These are phyloP conservation scores for Neoboletus subvelutipes DNA, from an alignment of 768 basidiomycete genomes.

Conservation along the genomic window DNA sequence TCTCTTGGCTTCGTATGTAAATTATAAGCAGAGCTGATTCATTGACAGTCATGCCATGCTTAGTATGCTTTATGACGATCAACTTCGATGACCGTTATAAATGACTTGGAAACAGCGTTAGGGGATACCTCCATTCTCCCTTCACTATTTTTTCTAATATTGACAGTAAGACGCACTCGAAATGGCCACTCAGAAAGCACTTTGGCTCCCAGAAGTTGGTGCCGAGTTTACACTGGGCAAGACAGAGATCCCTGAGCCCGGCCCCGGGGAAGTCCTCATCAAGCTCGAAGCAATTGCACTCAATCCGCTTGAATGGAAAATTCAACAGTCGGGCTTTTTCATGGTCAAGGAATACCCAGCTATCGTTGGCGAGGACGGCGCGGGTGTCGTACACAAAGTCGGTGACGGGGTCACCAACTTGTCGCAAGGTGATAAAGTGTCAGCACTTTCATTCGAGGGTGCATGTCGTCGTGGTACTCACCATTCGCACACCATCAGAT, in stretches of 20 bases:
- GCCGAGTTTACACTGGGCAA: slow-evolving; percentile 6
- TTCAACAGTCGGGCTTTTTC: slow-evolving; percentile 4
- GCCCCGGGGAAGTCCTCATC: slow-evolving; percentile 43
- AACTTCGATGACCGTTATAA: neutral
- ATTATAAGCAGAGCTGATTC: neutral
- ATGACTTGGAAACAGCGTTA: neutral
- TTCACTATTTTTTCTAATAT: too few relatives aligned
- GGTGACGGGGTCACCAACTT: slow-evolving; percentile 37
- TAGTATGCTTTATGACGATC: neutral
- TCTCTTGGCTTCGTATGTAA: neutral
- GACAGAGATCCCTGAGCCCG: slow-evolving; percentile 35
- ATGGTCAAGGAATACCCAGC: slow-evolving; percentile 36
- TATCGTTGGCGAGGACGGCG: slow-evolving; percentile 37
- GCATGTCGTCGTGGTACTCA: neutral
- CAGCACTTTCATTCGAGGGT: neutral
- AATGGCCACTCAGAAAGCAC: slow-evolving; percentile 15
- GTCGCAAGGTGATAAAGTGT: slow-evolving; percentile 33
- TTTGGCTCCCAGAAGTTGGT: slow-evolving; percentile 18
- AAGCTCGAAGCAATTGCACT: slow-evolving; percentile 40
- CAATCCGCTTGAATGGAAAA: slow-evolving; percentile 43
- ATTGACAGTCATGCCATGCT: neutral
- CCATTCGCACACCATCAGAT: neutral
- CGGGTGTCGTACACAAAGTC: slow-evolving; percentile 38
- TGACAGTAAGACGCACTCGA: neutral
- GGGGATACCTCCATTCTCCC: neutral